Evolutionary conservation across 2,329 filamentous ascomycete species (phyloP).

Genomic region (Hymenoscyphus fructigenus): DNA sequence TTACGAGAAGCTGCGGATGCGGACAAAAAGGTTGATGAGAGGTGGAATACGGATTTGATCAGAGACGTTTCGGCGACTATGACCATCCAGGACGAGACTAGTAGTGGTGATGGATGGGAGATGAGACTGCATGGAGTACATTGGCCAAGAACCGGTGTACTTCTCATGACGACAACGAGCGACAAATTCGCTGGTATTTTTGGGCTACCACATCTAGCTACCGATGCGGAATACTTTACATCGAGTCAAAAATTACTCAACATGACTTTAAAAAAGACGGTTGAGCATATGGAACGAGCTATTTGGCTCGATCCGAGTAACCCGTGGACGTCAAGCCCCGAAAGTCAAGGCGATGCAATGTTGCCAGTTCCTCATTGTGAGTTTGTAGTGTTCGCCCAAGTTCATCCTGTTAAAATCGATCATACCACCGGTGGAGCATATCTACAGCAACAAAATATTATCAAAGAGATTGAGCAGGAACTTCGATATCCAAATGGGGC

Average conservation of each 20-base stretch:
- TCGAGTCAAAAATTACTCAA: conserved; percentile 67
- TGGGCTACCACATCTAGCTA: conserved; percentile 78
- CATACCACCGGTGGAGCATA: conserved; percentile 32
- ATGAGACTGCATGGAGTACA: conserved; percentile 82
- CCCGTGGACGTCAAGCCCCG: conserved; percentile 74
- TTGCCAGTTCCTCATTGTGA: conserved; percentile 78
- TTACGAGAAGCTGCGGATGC: neutral
- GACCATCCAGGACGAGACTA: conserved; percentile 69
- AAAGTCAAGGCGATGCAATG: conserved; percentile 57
- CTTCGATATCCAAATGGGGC: conserved; percentile 61
- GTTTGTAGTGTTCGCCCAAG: conserved; percentile 81
- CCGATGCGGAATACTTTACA: conserved; percentile 54
- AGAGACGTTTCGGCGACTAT: conserved; percentile 70
- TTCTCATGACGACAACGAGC: conserved; percentile 84
- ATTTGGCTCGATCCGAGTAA: conserved; percentile 58
- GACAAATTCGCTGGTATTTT: conserved; percentile 95
- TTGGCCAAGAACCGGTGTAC: conserved; percentile 75
- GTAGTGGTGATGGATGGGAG: conserved; percentile 73
- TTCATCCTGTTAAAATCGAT: conserved; percentile 46
- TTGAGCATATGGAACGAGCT: conserved; percentile 62
- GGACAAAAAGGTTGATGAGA: conserved; percentile 10
- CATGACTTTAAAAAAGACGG: conserved; percentile 64
- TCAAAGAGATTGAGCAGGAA: conserved; percentile 60
- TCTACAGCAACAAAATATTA: conserved; percentile 38
- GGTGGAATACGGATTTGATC: conserved; percentile 44